A percentile compares a stretch with the other conserved stretches of the same genome.
These are phyloP conservation scores for Arachis hypogaea DNA, from an alignment of 306 rosid species.

Conservation along the genomic window DNA sequence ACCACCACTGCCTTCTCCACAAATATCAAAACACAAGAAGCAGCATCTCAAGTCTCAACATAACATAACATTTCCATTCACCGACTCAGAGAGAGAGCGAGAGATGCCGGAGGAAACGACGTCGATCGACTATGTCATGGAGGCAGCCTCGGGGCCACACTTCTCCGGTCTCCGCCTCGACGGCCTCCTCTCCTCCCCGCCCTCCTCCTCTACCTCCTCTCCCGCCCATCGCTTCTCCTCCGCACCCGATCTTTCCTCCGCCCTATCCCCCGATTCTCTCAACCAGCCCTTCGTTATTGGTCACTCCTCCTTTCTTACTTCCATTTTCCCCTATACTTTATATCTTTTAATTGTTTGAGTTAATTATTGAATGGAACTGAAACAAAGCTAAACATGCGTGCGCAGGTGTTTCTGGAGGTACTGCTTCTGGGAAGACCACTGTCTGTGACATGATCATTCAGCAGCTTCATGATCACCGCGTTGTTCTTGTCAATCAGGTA, in stretches of 20 bases:
- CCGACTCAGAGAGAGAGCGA: background rate
- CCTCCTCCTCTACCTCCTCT: slow-evolving; percentile 52
- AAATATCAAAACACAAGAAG: background rate
- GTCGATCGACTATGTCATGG: slow-evolving; percentile 86
- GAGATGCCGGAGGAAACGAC: slow-evolving; percentile 74
- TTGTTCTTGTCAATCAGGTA: slow-evolving; percentile 94
- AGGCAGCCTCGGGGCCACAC: slow-evolving; percentile 93
- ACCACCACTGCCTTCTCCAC: background rate
- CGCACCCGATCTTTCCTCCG: slow-evolving; percentile 40
- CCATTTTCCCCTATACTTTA: background rate
- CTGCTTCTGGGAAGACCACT: slow-evolving; percentile 98
- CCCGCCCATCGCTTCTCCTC: slow-evolving; percentile 49
- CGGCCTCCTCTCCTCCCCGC: slow-evolving; percentile 55
- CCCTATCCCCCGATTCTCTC: slow-evolving; percentile 52
- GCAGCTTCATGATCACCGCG: slow-evolving; percentile 98
- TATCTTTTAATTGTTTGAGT: background rate
- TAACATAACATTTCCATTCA: background rate
- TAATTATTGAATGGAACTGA: background rate
- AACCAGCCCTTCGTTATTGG: slow-evolving; percentile 90
- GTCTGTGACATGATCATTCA: slow-evolving; percentile 99
- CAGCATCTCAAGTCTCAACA: background rate
- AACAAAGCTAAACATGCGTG: slow-evolving; percentile 10
- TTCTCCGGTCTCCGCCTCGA: slow-evolving; percentile 86
- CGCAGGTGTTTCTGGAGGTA: slow-evolving; percentile 96
- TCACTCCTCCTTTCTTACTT: slow-evolving; percentile 29